Evolutionary conservation across 441 rosid genomes (phyloP).

Genomic region (Erodium texanum): DNA sequence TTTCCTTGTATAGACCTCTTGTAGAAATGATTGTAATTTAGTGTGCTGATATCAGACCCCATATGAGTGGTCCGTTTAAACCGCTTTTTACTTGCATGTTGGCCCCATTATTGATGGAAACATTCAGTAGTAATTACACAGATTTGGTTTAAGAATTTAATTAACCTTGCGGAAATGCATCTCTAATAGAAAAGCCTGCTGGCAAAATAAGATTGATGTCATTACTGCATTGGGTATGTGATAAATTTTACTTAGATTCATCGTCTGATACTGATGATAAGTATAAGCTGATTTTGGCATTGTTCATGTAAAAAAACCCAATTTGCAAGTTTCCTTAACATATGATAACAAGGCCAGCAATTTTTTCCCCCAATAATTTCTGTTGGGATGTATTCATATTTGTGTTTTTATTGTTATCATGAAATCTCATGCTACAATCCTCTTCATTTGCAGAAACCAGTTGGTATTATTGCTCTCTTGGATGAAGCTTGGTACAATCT

Average conservation of each 20-base stretch:
- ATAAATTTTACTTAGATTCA: not conserved
- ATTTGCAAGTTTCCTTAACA: not conserved
- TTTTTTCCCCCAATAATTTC: not conserved
- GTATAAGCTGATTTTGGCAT: not conserved
- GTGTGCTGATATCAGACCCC: too few species aligned
- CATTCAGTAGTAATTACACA: not conserved
- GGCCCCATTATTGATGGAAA: not conserved
- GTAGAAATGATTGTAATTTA: too few species aligned
- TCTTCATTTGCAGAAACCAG: constrained; percentile 77
- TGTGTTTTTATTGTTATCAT: constrained; percentile 6
- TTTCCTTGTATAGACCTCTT: not conserved
- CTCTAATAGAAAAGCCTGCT: not conserved
- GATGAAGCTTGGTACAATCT: constrained; percentile 91
- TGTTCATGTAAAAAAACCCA: not conserved
- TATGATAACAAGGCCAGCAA: not conserved
- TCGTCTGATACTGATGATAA: not conserved
- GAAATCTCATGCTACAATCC: not conserved
- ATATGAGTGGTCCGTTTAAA: not conserved
- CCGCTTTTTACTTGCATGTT: not conserved
- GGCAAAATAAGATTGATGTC: not conserved
- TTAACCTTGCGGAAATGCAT: not conserved
- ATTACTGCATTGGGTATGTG: not conserved
- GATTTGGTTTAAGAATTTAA: not conserved
- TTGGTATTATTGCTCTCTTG: constrained; percentile 95
- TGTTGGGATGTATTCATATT: not conserved